Base-by-base conservation (phyloP, 2,329 filamentous ascomycete species). In the Aspergillus arachidicola region DNA sequence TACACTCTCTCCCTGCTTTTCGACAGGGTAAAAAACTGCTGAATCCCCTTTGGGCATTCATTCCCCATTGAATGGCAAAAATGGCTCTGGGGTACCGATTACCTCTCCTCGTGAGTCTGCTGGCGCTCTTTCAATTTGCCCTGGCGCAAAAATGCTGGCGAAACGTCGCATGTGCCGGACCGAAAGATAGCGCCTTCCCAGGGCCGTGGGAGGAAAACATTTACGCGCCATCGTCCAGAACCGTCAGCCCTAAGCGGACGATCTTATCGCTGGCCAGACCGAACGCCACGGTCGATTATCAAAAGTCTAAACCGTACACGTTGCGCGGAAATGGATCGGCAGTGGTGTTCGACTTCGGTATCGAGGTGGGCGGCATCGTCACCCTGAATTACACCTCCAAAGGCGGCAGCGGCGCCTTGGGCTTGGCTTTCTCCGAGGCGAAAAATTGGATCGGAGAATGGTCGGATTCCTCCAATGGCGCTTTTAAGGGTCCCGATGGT, bases 141-240 rank as follows among this genome's bases (percentile, higher is more conserved):
- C 57, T 57, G 51, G 69, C 72, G 21, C 59, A 69, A 26, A 65
- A 61, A 28, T 89, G 86, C 71, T 89, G 86, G 86, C 78, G 83
- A 63, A 72, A 86, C 59, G 84, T 83, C 1, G 72, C 79, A 23
- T 89, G 87, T 69, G 83, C 78, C 23, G 82, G 82, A 4, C 82
- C 85, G 4, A 71, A 72, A 11, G 72, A 81, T 6, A 72, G 83
- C 7, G 80, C 86, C 0, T 89, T 89, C 64, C 79, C 81, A 2
- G 87, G 87, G 0, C 74, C 75, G 19, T 89, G 87, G 87, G 83
- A 89, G 36, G 72, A 79, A 1, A 84, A 86, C 67, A 88, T 86
- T 56, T 87, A 82, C 66, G 83, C 86, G 1, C 86, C 86, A 0
- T 60, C 76, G 6, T 84, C 84, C 2, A 79, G 87, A 41, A 84